Evolutionary conservation across 2,329 filamentous ascomycete genomes (phyloP), one percentile per base, ranked within the genome.

Genomic region (Huntiella decipiens): DNA sequence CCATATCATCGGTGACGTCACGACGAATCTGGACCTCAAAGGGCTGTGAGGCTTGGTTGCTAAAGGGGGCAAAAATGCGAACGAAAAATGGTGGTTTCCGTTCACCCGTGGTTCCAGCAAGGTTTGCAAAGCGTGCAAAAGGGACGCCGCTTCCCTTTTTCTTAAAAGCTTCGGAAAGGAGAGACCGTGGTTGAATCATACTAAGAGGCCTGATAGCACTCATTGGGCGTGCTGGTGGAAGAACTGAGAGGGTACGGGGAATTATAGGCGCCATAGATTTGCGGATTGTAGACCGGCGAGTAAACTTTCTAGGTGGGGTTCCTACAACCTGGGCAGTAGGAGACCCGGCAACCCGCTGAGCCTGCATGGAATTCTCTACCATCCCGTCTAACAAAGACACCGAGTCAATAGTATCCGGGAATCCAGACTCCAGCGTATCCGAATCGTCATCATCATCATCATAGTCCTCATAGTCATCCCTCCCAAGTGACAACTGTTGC

Each of bases 31-130:
- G 70, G 3, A 88, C 74, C 56, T 87, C 79, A 40, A 78, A 73
- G 0, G 79, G 74, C 53, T 76, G 76, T 12, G 68, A 70, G 0
- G 78, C 67, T 17, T 72, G 71, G 10, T 70, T 68, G 12, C 79
- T 81, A 53, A 79, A 83, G 0, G 82, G 77, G 5, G 74, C 78
- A 58, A 84, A 88, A 36, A 92, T 82, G 47, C 80, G 80, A 51
- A 91, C 71, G 53, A 74, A 76, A 15, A 91, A 67, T 2, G 83
- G 82, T 43, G 79, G 82, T n/a, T 48, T 44, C 5, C 79, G 72
- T 51, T 87, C 83, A 13, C 80, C 83, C 2, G 31, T 19, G 56
- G 86, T 79, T 1, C 82, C 84, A 47, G 79, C 84, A 34, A 84
- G 68, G 12, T 78, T 73, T 1, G 81, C 82, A 60, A 85, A 91